Evolutionary conservation across 371 early-diverging fungal genomes (phyloP).

Genomic region (Syncephalis plumigaleata): DNA sequence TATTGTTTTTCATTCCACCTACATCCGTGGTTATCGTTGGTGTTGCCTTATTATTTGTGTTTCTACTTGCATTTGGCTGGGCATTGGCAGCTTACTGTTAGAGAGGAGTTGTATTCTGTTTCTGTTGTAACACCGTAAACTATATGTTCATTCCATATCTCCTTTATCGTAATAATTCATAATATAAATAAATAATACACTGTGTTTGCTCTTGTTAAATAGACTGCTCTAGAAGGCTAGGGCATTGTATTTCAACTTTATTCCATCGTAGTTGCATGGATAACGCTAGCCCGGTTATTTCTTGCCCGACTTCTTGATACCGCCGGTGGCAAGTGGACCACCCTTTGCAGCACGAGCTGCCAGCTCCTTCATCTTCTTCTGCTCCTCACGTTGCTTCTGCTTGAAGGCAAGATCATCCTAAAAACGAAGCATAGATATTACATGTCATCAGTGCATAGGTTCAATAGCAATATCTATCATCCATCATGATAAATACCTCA

Average conservation of each 20-base stretch:
- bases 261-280: neutral
- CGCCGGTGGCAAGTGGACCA: slow-evolving; percentile 57
- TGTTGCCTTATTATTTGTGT: no score
- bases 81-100: no score
- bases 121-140: no score
- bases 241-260: neutral
- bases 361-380: slow-evolving; percentile 62
- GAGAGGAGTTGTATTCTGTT: no score
- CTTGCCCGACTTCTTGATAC: slow-evolving; percentile 66
- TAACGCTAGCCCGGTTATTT: slow-evolving; percentile 24
- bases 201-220: no score
- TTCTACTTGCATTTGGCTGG: no score
- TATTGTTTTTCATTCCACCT: no score
- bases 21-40: no score
- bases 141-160: no score
- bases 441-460: neutral
- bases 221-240: no score
- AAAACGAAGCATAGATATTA: neutral
- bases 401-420: slow-evolving; percentile 63
- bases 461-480: neutral
- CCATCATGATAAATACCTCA: slow-evolving; percentile 28
- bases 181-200: no score
- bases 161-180: no score
- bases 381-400: slow-evolving; percentile 68
- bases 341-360: slow-evolving; percentile 56